These are phyloP conservation scores for Ophidiomyces ophidiicola DNA, from an alignment of 2,329 filamentous ascomycete genomes.

Conservation along the genomic window DNA sequence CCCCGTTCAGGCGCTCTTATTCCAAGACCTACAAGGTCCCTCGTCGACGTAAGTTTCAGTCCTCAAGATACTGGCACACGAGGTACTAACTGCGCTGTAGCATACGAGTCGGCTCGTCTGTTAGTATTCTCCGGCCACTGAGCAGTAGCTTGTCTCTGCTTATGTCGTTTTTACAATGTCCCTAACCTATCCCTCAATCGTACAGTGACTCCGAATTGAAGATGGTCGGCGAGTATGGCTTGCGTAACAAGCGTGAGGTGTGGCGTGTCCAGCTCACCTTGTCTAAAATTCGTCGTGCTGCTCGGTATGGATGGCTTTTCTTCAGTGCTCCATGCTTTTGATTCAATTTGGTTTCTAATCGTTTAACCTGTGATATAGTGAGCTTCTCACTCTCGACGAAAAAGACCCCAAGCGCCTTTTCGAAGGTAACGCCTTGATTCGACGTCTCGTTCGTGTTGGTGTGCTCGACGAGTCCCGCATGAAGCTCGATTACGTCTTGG, in stretches of 20 bases:
- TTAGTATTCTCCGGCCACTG: slow-evolving; percentile 92
- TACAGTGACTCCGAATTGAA: slow-evolving; percentile 97
- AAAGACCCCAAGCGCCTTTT: slow-evolving; percentile 99
- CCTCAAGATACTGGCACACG: slow-evolving; percentile 10
- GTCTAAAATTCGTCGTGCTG: slow-evolving; percentile 99
- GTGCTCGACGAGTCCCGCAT: slow-evolving; percentile 99
- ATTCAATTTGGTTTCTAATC: not conserved
- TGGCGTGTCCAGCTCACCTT: slow-evolving; percentile 99
- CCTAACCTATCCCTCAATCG: slow-evolving; percentile 51
- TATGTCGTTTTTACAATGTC: slow-evolving; percentile 65
- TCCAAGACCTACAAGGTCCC: slow-evolving; percentile 99
- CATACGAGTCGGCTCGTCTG: slow-evolving; percentile 99
- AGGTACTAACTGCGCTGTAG: slow-evolving; percentile 34
- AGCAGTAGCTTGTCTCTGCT: slow-evolving; percentile 94
- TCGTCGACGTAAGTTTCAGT: slow-evolving; percentile 53
- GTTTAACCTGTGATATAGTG: slow-evolving; percentile 49
- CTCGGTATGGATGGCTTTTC: slow-evolving; percentile 57
- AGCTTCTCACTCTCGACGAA: slow-evolving; percentile 98
- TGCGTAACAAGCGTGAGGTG: slow-evolving; percentile 99
- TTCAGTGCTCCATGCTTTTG: slow-evolving; percentile 15
- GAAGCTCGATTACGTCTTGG: slow-evolving; percentile 99
- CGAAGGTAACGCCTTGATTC: slow-evolving; percentile 99
- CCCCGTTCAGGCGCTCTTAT: slow-evolving; percentile 52
- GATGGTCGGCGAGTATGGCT: slow-evolving; percentile 98
- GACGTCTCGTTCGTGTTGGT: slow-evolving; percentile 98